A percentile compares a stretch with the other conserved stretches of the same genome.
phyloP scores from a whole-genome alignment of 805 yeast genomes.

The Spathaspora arborariae region DNA sequence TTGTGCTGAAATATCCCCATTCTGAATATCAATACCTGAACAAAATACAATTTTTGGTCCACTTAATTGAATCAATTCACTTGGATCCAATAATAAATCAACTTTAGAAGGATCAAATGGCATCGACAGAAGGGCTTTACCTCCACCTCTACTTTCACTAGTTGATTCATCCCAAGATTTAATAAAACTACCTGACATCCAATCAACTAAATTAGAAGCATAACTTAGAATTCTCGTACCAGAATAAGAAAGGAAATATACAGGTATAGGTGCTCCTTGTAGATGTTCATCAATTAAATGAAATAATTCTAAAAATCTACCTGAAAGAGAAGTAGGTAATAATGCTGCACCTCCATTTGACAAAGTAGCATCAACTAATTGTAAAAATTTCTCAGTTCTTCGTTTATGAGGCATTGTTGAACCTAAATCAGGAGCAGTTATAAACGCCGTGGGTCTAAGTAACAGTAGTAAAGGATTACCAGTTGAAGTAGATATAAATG shows the following conservation, averaged over 20 bases:
- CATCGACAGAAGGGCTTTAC: neutral
- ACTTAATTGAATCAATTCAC: conserved; percentile 49
- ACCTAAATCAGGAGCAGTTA: conserved; percentile 70
- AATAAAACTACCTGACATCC: conserved; percentile 89
- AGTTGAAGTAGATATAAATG: conserved; percentile 27
- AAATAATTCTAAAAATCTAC: conserved; percentile 76
- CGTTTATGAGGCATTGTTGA: conserved; percentile 58
- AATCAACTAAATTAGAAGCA: conserved; percentile 88
- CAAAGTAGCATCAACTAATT: conserved; percentile 60
- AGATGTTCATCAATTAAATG: conserved; percentile 69
- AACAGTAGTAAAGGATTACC: conserved; percentile 66
- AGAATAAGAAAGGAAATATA: conserved; percentile 70
- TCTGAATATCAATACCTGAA: conserved; percentile 60
- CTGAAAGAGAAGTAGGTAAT: conserved; percentile 77
- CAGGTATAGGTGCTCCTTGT: conserved; percentile 58
- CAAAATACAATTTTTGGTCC: conserved; percentile 82
- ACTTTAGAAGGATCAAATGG: conserved; percentile 76
- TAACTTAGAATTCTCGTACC: conserved; percentile 75
- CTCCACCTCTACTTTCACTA: conserved; percentile 1
- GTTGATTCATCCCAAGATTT: conserved; percentile 69
- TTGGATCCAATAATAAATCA: conserved; percentile 50
- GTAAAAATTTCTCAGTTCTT: conserved; percentile 61
- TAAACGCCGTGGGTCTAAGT: conserved; percentile 75
- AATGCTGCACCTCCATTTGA: conserved; percentile 77
- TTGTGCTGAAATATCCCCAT: conserved; percentile 58